Base-by-base conservation (phyloP, 306 rosid genomes). In the Ceratonia siliqua region DNA sequence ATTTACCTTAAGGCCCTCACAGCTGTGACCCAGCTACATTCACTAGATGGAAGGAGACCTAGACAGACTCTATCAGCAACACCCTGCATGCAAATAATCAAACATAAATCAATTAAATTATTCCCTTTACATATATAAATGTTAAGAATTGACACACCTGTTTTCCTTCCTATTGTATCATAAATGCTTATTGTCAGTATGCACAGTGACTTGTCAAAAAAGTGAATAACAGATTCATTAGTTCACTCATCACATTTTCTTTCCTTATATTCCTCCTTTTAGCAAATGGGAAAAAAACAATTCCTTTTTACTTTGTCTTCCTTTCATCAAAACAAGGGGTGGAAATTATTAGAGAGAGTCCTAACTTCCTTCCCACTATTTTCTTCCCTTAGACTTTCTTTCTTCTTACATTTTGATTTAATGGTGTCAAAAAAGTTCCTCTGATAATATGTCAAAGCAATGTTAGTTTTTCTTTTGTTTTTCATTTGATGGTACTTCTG, bases 51-150 rank as follows among this genome's bases (percentile, higher is more conserved):
- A 82, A 94, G 62, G 81, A 92, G 99, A 85, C 96, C 99, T 13
- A 94, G 96, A 84, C 95, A 92, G 54, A 89, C 97, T 70, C 96
- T 92, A 83, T 94, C 87, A 78, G 97, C 96, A 65, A 94, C 89
- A 64, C 88, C 82, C 96, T 90, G 89, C 9, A 70, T 55, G 62
- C 73, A 62, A 27, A 79, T 62, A 72, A 79, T 17, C 66, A 71
- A 71, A 65, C 54, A 62, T 46, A 25, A 17, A 30, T 63, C n/a
- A 36, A 64, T 24, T 13, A 38, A 65, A 46, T 11, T 54, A 48
- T 59, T 42, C 66, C 74, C 42, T 25, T 58, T 21, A 38, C 42
- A 41, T 35, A 56, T 25, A 28, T 62, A 21, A 57, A 48, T 72
- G 33, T 28, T 14, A 24, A 53, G 33, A 64, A 45, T 52, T 30